phyloP scores from a whole-genome alignment of 1,284 basidiomycete species.

The Leccinum ponderosum region DNA sequence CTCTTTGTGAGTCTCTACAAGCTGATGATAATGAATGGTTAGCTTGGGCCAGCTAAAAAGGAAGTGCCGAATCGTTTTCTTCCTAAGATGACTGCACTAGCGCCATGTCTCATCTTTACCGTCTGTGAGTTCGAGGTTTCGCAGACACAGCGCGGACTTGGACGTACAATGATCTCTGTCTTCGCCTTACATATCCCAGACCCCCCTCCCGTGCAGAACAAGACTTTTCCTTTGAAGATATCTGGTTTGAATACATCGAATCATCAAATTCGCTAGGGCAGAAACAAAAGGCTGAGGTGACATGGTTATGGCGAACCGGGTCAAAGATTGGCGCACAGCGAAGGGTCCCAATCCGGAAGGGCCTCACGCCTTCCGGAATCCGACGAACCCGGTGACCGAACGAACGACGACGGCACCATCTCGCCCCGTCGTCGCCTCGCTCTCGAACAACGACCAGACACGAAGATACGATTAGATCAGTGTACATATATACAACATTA shows the following conservation, averaged over 20 bases:
- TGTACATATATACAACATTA: slow-evolving; percentile 22
- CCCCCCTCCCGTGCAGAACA: slow-evolving; percentile 91
- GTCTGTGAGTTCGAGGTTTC: not conserved
- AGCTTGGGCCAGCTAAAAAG: not conserved
- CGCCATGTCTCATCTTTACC: slow-evolving; percentile 81
- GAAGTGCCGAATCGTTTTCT: slow-evolving; percentile 67
- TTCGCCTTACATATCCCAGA: slow-evolving; percentile 93
- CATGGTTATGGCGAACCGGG: slow-evolving; percentile 9
- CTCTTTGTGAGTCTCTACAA: slow-evolving; percentile 74
- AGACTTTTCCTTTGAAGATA: slow-evolving; percentile 90
- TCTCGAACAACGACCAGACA: not conserved
- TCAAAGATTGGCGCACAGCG: too few relatives aligned
- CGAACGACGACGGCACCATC: too few relatives aligned
- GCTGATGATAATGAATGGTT: slow-evolving; percentile 39
- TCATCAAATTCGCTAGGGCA: slow-evolving; percentile 50
- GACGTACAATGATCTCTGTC: slow-evolving; percentile 74
- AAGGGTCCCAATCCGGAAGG: too few relatives aligned
- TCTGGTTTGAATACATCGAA: slow-evolving; percentile 69
- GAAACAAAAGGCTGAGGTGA: slow-evolving; percentile 25
- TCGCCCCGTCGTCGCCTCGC: not conserved
- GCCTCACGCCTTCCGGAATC: too few relatives aligned
- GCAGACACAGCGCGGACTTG: not conserved
- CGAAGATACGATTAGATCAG: slow-evolving; percentile 16
- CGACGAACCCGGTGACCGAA: too few relatives aligned
- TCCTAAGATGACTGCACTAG: slow-evolving; percentile 80